These are phyloP conservation scores for Aspergillus thermomutatus DNA, from an alignment of 2,329 filamentous ascomycete genomes.

Conservation along the genomic window DNA sequence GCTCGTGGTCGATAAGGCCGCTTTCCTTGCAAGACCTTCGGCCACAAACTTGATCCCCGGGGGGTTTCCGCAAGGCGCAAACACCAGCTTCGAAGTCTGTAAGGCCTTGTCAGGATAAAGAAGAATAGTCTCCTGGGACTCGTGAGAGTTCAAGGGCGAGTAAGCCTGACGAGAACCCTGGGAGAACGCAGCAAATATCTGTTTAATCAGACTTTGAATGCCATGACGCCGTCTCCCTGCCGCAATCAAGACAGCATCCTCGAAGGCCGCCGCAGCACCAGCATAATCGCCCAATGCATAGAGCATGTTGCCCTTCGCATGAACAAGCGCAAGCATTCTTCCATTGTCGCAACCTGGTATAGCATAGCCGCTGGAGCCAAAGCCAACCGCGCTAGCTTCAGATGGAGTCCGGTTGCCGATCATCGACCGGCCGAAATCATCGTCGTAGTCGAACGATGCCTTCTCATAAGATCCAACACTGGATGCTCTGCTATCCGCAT, in stretches of 20 bases:
- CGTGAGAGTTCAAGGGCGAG: slow-evolving; percentile 31
- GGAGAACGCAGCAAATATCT: slow-evolving; percentile 69
- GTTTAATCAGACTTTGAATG: slow-evolving; percentile 74
- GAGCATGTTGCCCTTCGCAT: slow-evolving; percentile 98
- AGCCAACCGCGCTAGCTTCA: slow-evolving; percentile 47
- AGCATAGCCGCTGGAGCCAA: slow-evolving; percentile 77
- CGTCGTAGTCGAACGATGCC: slow-evolving; percentile 56
- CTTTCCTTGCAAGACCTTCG: slow-evolving; percentile 68
- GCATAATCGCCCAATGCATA: slow-evolving; percentile 82
- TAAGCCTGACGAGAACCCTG: slow-evolving; percentile 42
- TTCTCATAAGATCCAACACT: slow-evolving; percentile 54
- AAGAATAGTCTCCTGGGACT: slow-evolving; percentile 62
- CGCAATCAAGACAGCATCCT: slow-evolving; percentile 89
- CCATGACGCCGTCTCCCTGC: slow-evolving; percentile 67
- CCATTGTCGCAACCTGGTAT: slow-evolving; percentile 87
- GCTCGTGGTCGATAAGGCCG: slow-evolving; percentile 87
- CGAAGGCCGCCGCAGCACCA: slow-evolving; percentile 81
- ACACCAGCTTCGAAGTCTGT: slow-evolving; percentile 77
- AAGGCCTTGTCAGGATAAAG: slow-evolving; percentile 80
- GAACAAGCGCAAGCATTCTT: slow-evolving; percentile 85
- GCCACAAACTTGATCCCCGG: slow-evolving; percentile 74
- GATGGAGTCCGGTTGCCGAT: slow-evolving; percentile 24
- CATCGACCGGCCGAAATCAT: slow-evolving; percentile 31
- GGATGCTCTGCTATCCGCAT: slow-evolving; percentile 52
- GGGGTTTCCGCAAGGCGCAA: slow-evolving; percentile 69